Evolutionary conservation across 1,139 yeast species (phyloP), one percentile per base, ranked within the genome.

Genomic region (Saccharomyces hybrid): DNA sequence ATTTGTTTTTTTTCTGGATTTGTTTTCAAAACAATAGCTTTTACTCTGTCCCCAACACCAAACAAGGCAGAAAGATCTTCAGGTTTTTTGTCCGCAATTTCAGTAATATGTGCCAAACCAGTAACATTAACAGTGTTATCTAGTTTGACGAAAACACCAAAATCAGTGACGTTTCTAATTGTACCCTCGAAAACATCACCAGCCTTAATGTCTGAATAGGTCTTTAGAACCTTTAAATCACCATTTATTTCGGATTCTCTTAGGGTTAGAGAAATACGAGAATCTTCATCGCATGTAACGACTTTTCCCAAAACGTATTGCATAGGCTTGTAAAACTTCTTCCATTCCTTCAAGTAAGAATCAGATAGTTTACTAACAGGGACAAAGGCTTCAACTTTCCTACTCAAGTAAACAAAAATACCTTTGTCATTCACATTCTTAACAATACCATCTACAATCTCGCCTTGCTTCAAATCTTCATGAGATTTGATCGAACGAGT

Each of bases 21-120:
- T 49, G 85, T 76, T 49, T 76, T 89, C 49, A 87, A 66, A 11
- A 93, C 84, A 69, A 97, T 82, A 3, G 96, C 96, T 13, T 76
- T 75, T 70, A 80, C 86, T 58, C 80, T 81, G 55, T 75, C 71
- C 1, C 69, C 97, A 64, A 83, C 88, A 53, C 87, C 84, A 70
- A 91, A 90, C 57, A 91, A 76, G 20, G 82, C 75, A 23, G 73
- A 61, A 46, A 80, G 60, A 57, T 81, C 77, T 48, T 73, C 74
- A 32, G 88, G 78, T 51, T 79, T 73, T 51, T 75, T 75, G 62
- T 91, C 97, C 20, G 97, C 85, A 56, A 93, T 85, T 71, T 93
- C 86, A 42, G 93, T 79, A 58, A 79, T 84, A 69, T 93, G 98
- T 64, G 96, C 91, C 61, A 93, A 79, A 55, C 98, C 99, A 64